Conservation (phyloP, 768 basidiomycete species). For the Termitomyces eurrhizus region DNA sequence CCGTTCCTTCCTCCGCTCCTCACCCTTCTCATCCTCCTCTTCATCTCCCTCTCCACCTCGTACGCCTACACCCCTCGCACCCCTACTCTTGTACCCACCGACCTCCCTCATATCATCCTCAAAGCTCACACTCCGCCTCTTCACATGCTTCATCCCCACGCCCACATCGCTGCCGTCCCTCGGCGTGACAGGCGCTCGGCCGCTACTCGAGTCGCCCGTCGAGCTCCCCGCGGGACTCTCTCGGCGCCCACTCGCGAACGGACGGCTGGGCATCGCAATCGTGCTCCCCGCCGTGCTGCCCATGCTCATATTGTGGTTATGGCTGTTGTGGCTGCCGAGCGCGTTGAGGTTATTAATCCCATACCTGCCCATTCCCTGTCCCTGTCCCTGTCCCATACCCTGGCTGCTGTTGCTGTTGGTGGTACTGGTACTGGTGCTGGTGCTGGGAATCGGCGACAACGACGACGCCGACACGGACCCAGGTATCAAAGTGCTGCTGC, state of each 20-base stretch:
- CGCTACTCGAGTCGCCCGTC: slow-evolving; percentile 81
- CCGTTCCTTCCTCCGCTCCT: slow-evolving; percentile 65
- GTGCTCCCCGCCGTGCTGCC: neutral
- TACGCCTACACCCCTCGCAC: slow-evolving; percentile 13
- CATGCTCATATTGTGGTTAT: neutral
- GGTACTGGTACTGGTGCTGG: neutral
- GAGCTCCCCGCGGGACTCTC: slow-evolving; percentile 76
- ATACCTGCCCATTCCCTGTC: neutral
- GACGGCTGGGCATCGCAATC: slow-evolving; percentile 38
- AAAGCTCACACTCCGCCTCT: slow-evolving; percentile 68
- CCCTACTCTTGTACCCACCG: slow-evolving; percentile 7
- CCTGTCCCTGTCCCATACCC: neutral
- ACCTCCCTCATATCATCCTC: slow-evolving; percentile 42
- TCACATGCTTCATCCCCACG: slow-evolving; percentile 30
- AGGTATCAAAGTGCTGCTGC: slow-evolving; percentile 40
- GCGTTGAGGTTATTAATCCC: neutral
- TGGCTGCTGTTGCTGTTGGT: neutral
- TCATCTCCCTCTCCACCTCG: slow-evolving; percentile 35
- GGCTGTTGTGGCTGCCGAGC: slow-evolving; percentile 3
- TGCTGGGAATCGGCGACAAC: neutral
- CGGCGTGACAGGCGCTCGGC: slow-evolving; percentile 71
- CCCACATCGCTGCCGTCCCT: slow-evolving; percentile 66
- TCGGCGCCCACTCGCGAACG: slow-evolving; percentile 51
- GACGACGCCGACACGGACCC: slow-evolving; percentile 10
- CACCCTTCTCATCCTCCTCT: slow-evolving; percentile 55